Evolutionary conservation across 371 early-diverging fungal genomes (phyloP).

Genomic region (Mucor ambiguus): DNA sequence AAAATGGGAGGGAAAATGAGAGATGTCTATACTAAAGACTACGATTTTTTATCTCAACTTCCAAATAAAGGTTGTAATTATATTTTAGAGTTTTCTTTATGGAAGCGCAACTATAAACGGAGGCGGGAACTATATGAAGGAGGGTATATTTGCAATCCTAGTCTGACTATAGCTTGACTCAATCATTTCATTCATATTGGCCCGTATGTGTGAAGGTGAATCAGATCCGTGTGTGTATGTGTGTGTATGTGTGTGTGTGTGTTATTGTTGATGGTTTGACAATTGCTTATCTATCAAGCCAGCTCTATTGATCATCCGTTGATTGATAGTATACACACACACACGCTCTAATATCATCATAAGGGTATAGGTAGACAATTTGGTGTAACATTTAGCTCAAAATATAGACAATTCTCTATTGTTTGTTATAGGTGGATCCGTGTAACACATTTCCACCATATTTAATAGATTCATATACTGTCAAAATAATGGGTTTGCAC

Average conservation of each 20-base stretch:
- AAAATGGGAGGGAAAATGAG: constrained; percentile 3
- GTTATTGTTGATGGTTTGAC: neutral
- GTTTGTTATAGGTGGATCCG: neutral
- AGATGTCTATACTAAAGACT: neutral
- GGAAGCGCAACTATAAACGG: neutral
- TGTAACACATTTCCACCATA: neutral
- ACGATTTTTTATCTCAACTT: neutral
- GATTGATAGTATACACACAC: neutral
- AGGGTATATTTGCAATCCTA: neutral
- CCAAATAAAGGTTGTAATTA: neutral
- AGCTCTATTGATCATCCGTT: neutral
- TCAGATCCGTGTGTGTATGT: neutral
- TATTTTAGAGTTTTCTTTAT: neutral
- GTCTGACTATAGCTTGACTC: neutral
- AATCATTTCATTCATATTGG: neutral
- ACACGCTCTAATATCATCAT: neutral
- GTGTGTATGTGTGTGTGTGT: no score
- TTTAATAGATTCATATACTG: neutral
- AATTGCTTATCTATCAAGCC: neutral
- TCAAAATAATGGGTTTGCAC: constrained; percentile 43
- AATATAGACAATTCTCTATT: neutral
- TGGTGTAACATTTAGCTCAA: neutral
- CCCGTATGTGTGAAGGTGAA: neutral
- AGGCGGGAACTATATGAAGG: neutral
- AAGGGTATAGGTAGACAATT: neutral